Evolutionary conservation across 371 early-diverging fungal species (phyloP), one percentile per base, ranked within the genome.

Genomic region (Mucor plumbeus): DNA sequence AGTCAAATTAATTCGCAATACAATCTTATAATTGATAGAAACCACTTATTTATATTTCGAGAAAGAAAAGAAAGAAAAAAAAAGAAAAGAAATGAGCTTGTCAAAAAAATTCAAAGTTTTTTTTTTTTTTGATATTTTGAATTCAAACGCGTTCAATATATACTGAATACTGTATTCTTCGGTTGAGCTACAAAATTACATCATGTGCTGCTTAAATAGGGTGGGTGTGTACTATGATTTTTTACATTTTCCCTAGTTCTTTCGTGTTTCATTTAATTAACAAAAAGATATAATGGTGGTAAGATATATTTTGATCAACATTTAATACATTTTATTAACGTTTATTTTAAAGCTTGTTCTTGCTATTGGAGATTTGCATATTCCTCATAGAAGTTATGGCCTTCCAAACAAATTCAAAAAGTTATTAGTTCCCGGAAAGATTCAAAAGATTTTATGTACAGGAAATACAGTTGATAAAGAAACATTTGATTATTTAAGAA

Each of bases 361-460:
- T 61, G 93, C 90, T 62, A 90, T 97, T 72, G 97, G 97, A 63
- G 97, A 98, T 80, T 85, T 97, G 63, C 95, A 96, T 84, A 94
- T 97, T 77, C 97, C 98, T 41, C 90, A 94, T 73, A 88, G 98
- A 19, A 91, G 90, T 19, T 86, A 90, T 59, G 94, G 92, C 78
- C 84, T 98, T 54, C 97, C 97, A 0, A 79, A 85, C 54, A 93
- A 93, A 78, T 97, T 98, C 83, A 92, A 93, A 71, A 95, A 92
- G 75, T 85, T 98, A 36, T 79, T 95, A 73, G 88, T 92, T 11
- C 94, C 94, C 2, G 98, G 97, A 44, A 97, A 97, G 75, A 98
- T 98, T 64, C 95, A 96, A 77, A 93, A 93, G 75, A 95, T 97
- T 66, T 84, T 98, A 56, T 92, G 92, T 73, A 97, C 96, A 9